These are phyloP conservation scores for Petunia hybrid DNA, from an alignment of 305 asterid species.

Conservation along the genomic window DNA sequence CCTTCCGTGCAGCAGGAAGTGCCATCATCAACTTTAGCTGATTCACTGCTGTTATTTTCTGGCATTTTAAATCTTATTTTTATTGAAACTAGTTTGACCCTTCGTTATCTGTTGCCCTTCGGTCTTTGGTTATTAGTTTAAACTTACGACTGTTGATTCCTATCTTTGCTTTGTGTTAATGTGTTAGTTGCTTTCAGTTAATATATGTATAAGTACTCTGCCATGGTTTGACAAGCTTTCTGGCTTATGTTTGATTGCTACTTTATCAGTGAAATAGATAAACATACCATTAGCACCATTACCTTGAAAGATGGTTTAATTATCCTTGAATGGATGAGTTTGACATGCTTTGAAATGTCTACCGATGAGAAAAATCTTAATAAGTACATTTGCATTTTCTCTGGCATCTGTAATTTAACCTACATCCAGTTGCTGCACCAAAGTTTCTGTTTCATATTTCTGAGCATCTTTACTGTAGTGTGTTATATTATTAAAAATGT, in stretches of 20 bases:
- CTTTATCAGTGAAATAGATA: background rate
- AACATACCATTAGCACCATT: background rate
- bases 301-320: background rate
- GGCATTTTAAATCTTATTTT: background rate
- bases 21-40: background rate
- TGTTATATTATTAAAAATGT: slow-evolving; percentile 7
- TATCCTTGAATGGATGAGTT: slow-evolving; percentile 8
- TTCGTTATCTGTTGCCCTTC: background rate
- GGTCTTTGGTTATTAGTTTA: background rate
- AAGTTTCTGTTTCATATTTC: slow-evolving; percentile 3
- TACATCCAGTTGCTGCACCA: background rate
- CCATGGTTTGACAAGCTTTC: slow-evolving; percentile 19
- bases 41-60: background rate
- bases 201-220: background rate
- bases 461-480: slow-evolving; percentile 14
- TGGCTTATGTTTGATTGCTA: slow-evolving; percentile 19
- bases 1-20: background rate
- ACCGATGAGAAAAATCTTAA: background rate
- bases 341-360: background rate
- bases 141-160: background rate
- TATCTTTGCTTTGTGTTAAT: slow-evolving; percentile 6
- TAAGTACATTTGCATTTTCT: background rate
- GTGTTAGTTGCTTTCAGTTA: slow-evolving; percentile 14
- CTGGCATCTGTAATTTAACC: background rate
- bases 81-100: background rate